Percentiles rank a stretch among this genome's conserved stretches.
These are phyloP conservation scores for Globisporangium heterothallicum DNA, from an alignment of 352 stramenopile species.

Conservation along the genomic window DNA sequence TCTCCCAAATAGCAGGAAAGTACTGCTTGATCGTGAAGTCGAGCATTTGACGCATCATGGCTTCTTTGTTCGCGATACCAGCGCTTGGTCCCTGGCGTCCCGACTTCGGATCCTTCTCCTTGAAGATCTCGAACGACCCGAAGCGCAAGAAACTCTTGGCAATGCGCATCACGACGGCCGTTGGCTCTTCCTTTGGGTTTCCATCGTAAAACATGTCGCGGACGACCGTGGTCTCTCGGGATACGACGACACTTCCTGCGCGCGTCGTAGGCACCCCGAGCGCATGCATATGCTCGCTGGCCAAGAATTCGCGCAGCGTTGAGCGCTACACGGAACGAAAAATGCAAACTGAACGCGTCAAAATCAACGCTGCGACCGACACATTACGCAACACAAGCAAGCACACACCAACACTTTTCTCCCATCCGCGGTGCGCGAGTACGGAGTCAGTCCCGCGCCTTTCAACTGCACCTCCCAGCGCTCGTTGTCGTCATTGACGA, in stretches of 20 bases:
- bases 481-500: conserved; percentile 36
- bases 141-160: conserved; percentile 93
- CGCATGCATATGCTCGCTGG: conserved; percentile 94
- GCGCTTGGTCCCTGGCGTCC: conserved; percentile 66
- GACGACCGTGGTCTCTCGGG: conserved; percentile 58
- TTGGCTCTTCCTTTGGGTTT: conserved; percentile 67
- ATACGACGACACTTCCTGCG: conserved; percentile 76
- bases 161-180: conserved; percentile 84
- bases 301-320: conserved; percentile 96
- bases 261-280: conserved; percentile 93
- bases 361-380: not conserved
- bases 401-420: conserved; percentile 70
- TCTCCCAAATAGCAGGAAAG: conserved; percentile 41
- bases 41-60: conserved; percentile 72
- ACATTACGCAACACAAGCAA: not conserved
- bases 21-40: conserved; percentile 75
- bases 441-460: conserved; percentile 93
- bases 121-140: conserved; percentile 96
- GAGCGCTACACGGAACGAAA: conserved; percentile 57
- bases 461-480: conserved; percentile 96
- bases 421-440: conserved; percentile 91
- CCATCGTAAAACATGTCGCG: conserved; percentile 89
- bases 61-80: conserved; percentile 50
- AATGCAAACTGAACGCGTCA: not conserved
- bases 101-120: conserved; percentile 55